Evolutionary conservation across 2,329 filamentous ascomycete genomes (phyloP).

Genomic region (Colletotrichum higginsianum): DNA sequence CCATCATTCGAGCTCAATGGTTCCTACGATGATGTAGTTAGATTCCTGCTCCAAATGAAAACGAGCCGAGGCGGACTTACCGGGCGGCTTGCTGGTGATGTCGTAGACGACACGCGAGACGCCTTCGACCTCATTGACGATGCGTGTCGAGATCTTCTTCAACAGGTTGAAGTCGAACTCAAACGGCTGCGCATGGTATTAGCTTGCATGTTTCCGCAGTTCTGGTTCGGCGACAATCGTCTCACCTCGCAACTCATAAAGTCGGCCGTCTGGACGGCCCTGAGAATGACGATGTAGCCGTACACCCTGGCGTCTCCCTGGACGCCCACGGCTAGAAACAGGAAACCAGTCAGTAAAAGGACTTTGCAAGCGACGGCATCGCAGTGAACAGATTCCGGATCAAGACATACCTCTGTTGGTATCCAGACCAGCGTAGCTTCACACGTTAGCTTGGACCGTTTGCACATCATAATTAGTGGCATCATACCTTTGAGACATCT

Average conservation of each 20-base stretch:
- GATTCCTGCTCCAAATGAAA: conserved; percentile 1
- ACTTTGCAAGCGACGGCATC: neutral
- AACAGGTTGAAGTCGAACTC: conserved; percentile 76
- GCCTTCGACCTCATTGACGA: conserved; percentile 78
- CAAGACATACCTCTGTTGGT: conserved; percentile 52
- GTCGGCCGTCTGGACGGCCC: conserved; percentile 66
- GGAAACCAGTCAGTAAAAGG: conserved; percentile 10
- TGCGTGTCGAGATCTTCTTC: conserved; percentile 74
- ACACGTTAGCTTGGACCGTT: neutral
- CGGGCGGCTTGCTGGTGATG: conserved; percentile 39
- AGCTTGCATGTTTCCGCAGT: neutral
- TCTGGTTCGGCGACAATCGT: neutral
- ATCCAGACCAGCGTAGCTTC: conserved; percentile 59
- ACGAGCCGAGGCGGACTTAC: neutral
- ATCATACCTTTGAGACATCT: conserved; percentile 60
- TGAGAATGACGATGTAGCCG: conserved; percentile 54
- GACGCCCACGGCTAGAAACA: conserved; percentile 53
- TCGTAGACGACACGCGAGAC: conserved; percentile 78
- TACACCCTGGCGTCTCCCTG: conserved; percentile 50
- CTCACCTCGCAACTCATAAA: conserved; percentile 53
- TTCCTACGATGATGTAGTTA: conserved; percentile 67
- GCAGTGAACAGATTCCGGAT: neutral
- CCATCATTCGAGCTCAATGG: conserved; percentile 80
- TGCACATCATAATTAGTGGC: no score
- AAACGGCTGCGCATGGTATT: conserved; percentile 73